phyloP scores from a whole-genome alignment of 2,329 filamentous ascomycete species.

The Botrytis fabae region DNA sequence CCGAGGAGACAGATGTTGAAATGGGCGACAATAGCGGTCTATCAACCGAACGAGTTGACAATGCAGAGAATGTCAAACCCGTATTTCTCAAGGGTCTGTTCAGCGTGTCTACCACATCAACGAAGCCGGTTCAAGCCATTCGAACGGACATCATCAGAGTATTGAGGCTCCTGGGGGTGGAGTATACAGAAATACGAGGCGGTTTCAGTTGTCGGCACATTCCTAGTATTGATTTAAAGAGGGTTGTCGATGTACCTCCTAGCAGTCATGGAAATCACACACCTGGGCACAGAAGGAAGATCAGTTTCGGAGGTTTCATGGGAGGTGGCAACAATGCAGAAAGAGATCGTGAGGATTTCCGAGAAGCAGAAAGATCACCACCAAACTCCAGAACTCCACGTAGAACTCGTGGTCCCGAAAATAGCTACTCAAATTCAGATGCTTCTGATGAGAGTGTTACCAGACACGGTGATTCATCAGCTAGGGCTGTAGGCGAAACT shows the following conservation, averaged over 20 bases:
- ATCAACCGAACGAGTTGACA: constrained; percentile 62
- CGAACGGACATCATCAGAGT: constrained; percentile 88
- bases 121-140: constrained; percentile 83
- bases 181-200: constrained; percentile 87
- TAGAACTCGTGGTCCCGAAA: constrained; percentile 51
- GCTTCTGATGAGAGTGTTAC: constrained; percentile 74
- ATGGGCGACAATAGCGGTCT: constrained; percentile 61
- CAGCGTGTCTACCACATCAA: constrained; percentile 94
- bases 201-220: constrained; percentile 87
- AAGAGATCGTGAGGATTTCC: constrained; percentile 70
- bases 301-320: constrained; percentile 77
- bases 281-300: constrained; percentile 69
- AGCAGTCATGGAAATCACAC: constrained; percentile 54
- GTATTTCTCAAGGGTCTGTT: constrained; percentile 96
- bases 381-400: constrained; percentile 50
- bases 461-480: constrained; percentile 52
- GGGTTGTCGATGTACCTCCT: constrained; percentile 60
- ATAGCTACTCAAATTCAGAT: constrained; percentile 84
- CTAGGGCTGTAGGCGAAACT: constrained; percentile 76
- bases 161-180: constrained; percentile 82
- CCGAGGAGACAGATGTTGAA: constrained; percentile 88
- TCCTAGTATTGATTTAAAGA: constrained; percentile 85
- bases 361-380: constrained; percentile 57
- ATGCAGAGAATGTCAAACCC: constrained; percentile 82
- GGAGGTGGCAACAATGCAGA: constrained; percentile 51